Percentiles rank a stretch among this genome's conserved stretches.
Conservation (phyloP, 345 rosid genomes). For the Eucalyptus erythrocorys region DNA sequence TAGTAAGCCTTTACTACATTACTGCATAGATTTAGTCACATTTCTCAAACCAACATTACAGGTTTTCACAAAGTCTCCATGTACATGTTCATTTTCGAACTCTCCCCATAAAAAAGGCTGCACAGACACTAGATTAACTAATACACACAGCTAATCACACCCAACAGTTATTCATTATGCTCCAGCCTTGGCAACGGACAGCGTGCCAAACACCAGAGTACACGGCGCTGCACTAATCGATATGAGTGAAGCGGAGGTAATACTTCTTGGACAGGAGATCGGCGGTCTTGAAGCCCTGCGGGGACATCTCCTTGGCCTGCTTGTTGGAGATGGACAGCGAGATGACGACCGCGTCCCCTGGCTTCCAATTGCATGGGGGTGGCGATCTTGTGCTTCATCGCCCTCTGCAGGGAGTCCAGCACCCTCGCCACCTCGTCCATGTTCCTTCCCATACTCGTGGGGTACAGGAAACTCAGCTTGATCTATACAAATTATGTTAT, state of each 20-base stretch:
- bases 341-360: slow-evolving; percentile 59
- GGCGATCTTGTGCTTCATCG: slow-evolving; percentile 41
- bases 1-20: background rate
- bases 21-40: background rate
- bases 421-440: slow-evolving; percentile 67
- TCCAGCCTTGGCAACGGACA: background rate
- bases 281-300: slow-evolving; percentile 38
- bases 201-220: background rate
- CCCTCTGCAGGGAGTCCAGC: slow-evolving; percentile 48
- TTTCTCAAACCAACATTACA: background rate
- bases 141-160: background rate
- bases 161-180: background rate
- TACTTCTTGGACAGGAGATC: slow-evolving; percentile 57
- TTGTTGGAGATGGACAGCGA: slow-evolving; percentile 37
- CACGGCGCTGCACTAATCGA: background rate
- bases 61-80: background rate
- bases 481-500: slow-evolving; percentile 6
- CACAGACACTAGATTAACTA: background rate
- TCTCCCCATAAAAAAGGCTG: background rate
- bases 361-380: slow-evolving; percentile 85
- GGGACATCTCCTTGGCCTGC: slow-evolving; percentile 57
- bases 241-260: slow-evolving; percentile 39
- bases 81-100: background rate
- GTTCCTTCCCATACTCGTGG: slow-evolving; percentile 58
- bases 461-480: slow-evolving; percentile 70